A percentile compares a stretch with the other conserved stretches of the same genome.
Conservation (phyloP, 2,329 filamentous ascomycete genomes). For the Plectosphaerella plurivora region DNA sequence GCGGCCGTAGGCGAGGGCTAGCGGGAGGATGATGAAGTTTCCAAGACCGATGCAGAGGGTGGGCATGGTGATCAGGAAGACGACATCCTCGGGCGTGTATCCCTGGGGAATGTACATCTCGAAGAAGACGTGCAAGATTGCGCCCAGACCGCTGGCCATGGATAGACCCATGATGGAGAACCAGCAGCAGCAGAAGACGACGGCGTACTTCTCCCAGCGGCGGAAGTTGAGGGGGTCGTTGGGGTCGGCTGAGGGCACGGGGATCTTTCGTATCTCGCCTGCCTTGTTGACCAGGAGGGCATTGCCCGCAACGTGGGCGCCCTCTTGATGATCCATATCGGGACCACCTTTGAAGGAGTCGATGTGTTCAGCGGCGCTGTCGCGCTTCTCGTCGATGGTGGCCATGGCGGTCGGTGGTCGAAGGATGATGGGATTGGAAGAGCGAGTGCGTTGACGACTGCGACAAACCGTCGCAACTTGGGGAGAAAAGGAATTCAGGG, state of each 20-base stretch:
- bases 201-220: conserved; percentile 15
- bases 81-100: conserved; percentile 17
- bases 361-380: conserved; percentile 3
- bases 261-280: conserved; percentile 12
- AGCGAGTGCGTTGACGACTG: conserved; percentile 2
- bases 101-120: conserved; percentile 21
- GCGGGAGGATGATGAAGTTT: conserved; percentile 30
- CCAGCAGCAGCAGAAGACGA: conserved; percentile 21
- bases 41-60: conserved; percentile 33
- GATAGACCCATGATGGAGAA: conserved; percentile 31
- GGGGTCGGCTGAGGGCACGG: conserved; percentile 13
- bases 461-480: conserved; percentile 8
- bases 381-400: not conserved
- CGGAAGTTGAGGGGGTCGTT: conserved; percentile 20
- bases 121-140: conserved; percentile 27
- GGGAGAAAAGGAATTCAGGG: not conserved
- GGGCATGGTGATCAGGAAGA: conserved; percentile 29
- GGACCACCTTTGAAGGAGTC: not conserved
- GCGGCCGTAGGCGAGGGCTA: conserved; percentile 30
- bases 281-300: conserved; percentile 9
- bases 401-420: not conserved
- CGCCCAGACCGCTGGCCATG: conserved; percentile 44
- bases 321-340: not conserved
- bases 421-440: not conserved
- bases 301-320: conserved; percentile 7